Evolutionary conservation across 306 rosid species (phyloP), one percentile per base, ranked within the genome.

Genomic region (Senna siamea): DNA sequence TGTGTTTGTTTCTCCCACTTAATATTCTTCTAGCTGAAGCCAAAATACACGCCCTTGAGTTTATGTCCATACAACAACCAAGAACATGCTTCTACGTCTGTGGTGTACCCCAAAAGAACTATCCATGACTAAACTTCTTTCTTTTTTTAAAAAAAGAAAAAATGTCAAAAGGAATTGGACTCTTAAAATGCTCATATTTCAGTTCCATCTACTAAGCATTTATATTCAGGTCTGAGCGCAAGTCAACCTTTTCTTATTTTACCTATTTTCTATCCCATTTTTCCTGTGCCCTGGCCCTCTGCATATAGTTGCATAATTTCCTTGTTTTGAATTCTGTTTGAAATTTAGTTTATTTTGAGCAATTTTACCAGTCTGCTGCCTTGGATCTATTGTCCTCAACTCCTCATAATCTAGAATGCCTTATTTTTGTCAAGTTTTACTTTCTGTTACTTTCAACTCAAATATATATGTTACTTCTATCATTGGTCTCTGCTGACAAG

Each of bases 401-500:
- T 26, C 30, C 30, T 26, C 7, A 13, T 71, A 17, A 46, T 30
- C 59, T 23, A 17, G 44, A 34, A 43, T 55, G 14, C 54, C 55
- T 34, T 60, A 59, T 43, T 66, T n/a, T 17, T 60, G 23, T 50
- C 59, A 19, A n/a, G 41, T 67, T 52, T 18, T 13, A 7, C 60
- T 72, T 26, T 5, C 6, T 52, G 35, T 44, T 61, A 23, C 48
- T 69, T 78, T 38, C 71, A 57, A 58, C 58, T 40, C 58, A 47
- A 14, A 34, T 35, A 26, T 56, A 20, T 6, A 9, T 47, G 26
- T 59, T n/a, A 59, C 41, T 82, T 20, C 69, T 76, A 35, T 44
- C 14, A 38, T 32, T 19, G 13, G 61, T 78, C 43, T 75, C 67
- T 69, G 60, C 84, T 69, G 83, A 82, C 66, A 55, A 47, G 37